Conservation (phyloP, 768 basidiomycete species). For the Auricularia sp. region DNA sequence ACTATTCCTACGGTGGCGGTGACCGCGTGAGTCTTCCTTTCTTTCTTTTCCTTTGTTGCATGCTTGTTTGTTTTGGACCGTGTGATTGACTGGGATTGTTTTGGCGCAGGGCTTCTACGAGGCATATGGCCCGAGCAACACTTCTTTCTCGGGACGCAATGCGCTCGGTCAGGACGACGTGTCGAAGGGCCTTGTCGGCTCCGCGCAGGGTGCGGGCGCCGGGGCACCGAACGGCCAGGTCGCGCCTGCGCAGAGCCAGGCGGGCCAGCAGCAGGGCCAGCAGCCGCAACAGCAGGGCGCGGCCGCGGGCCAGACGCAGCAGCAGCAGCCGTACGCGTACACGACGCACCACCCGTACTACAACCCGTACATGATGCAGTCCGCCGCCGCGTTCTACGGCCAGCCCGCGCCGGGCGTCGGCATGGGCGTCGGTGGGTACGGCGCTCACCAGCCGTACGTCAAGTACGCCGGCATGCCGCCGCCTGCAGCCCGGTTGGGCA, state of each 20-base stretch:
- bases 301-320: neutral
- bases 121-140: conserved; percentile 47
- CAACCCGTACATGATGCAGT: conserved; percentile 36
- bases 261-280: conserved; percentile 43
- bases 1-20: conserved; percentile 60
- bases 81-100: conserved; percentile 11
- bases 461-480: neutral
- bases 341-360: conserved; percentile 24
- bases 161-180: conserved; percentile 66
- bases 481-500: neutral
- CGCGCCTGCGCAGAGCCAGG: conserved; percentile 21
- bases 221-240: conserved; percentile 3
- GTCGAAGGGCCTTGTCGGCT: conserved; percentile 38
- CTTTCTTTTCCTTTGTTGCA: conserved; percentile 15
- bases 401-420: neutral
- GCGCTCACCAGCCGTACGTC: neutral
- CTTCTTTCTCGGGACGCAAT: conserved; percentile 21
- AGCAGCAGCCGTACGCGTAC: neutral
- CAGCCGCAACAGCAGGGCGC: conserved; percentile 27
- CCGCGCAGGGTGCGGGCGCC: conserved; percentile 2
- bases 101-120: conserved; percentile 63
- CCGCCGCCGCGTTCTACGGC: neutral
- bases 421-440: neutral
- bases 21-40: conserved; percentile 37
- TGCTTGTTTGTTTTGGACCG: conserved; percentile 3